Evolutionary conservation across 2,329 filamentous ascomycete species (phyloP), one percentile per base, ranked within the genome.

Genomic region (Rhytidhysteron rufulum): DNA sequence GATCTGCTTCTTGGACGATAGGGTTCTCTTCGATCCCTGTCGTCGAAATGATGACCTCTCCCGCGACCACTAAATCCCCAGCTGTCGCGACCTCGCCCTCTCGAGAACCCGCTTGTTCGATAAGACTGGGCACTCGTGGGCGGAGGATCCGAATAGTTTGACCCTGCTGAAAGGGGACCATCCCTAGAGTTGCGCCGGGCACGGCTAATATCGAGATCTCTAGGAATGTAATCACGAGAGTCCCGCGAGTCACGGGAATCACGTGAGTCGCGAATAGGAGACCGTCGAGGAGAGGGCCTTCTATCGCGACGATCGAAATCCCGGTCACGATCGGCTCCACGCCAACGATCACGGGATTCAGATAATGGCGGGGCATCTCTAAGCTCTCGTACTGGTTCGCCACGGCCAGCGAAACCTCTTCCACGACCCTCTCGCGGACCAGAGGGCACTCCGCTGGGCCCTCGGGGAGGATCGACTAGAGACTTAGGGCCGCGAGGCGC

Each of bases 401-500:
- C 75, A 3, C 70, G 65, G 31, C 61, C 62, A 31, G 71, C 70
- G 56, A 83, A 86, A 7, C 79, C 80, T 42, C 82, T 76, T 31
- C 83, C 83, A 42, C 60, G 75, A 11, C 53, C 57, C 34, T 63
- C 60, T 22, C 86, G 77, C 11, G 82, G 83, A 21, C 63, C 65
- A 38, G 63, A 55, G 60, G 15, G 58, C 48, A 20, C 56, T 51
- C 27, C 58, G 48, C 4, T 54, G 29, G 64, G 60, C n/a, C 60
- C 58, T 38, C 69, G 63, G 35, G 66, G 58, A 13, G 77, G 21
- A 79, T 91, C 86, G 44, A 85, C 77, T 42, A 89, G 70, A 4
- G 86, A 87, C 63, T 90, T 88, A 9, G 89, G 88, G 0, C 86
- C 89, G 41, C 88, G 78, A 3, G 89, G 89, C 2, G 86, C 83